These are phyloP conservation scores for Aechmea fasciata DNA, from an alignment of 176 grass and related monocot genomes.

Conservation along the genomic window DNA sequence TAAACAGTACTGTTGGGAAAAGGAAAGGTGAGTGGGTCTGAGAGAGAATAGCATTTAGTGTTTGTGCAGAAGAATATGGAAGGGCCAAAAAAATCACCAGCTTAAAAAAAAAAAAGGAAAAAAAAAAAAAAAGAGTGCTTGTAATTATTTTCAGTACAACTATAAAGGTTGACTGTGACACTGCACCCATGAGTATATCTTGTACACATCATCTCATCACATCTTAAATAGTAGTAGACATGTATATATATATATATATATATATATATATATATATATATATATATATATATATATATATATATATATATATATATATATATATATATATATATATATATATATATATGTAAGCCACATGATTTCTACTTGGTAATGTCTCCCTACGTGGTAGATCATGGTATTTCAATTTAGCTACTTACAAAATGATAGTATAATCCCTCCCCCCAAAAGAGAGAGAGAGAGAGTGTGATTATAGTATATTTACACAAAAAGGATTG, in stretches of 20 bases:
- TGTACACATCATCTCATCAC: neutral
- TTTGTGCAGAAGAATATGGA: neutral
- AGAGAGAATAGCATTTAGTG: neutral
- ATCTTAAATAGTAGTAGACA: constrained; percentile 1
- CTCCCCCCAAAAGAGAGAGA: too few species aligned
- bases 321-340: neutral
- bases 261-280: too few species aligned
- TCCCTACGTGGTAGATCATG: neutral
- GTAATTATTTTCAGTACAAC: neutral
- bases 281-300: neutral
- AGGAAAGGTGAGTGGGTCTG: neutral
- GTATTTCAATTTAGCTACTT: neutral
- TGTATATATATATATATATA: neutral
- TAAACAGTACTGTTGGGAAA: neutral
- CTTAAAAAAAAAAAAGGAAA: neutral
- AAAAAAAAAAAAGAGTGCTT: neutral
- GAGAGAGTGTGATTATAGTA: too few species aligned
- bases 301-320: too few species aligned
- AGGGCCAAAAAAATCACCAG: neutral
- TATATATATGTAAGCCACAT: neutral
- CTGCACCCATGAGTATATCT: constrained; percentile 1
- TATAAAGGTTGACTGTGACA: neutral
- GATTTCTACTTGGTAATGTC: neutral
- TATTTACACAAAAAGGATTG: too few species aligned
- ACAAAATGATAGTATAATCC: too few species aligned